These are phyloP conservation scores for Fraxinus quadrangulata DNA, from an alignment of 257 asterid genomes.

Conservation along the genomic window DNA sequence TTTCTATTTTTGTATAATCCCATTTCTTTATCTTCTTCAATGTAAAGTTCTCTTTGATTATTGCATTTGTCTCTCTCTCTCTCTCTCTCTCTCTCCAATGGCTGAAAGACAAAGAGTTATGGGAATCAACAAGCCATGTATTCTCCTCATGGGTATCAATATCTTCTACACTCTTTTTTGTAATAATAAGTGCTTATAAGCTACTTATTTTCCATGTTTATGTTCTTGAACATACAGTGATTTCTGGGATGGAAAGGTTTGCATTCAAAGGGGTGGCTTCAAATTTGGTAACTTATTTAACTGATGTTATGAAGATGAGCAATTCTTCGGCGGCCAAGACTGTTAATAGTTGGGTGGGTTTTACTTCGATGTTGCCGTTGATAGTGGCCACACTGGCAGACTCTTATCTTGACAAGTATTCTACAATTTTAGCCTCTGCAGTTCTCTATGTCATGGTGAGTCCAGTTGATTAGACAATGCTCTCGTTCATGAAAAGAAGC, in stretches of 20 bases:
- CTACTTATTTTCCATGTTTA: neutral
- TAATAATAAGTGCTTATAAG: too few species aligned
- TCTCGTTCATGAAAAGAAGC: too few species aligned
- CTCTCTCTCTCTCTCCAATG: constrained; percentile 27
- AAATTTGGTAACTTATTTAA: constrained; percentile 79
- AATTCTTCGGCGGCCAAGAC: constrained; percentile 86
- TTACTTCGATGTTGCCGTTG: constrained; percentile 83
- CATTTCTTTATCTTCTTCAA: neutral
- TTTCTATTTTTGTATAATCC: neutral
- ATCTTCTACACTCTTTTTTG: neutral
- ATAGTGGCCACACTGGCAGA: constrained; percentile 75
- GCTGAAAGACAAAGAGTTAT: constrained; percentile 33
- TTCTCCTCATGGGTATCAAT: constrained; percentile 70
- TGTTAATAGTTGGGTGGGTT: constrained; percentile 84
- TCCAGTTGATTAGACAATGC: neutral
- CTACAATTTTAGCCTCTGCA: constrained; percentile 62
- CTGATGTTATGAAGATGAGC: constrained; percentile 72
- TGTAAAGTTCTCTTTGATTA: constrained; percentile 6
- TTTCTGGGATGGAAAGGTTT: constrained; percentile 89
- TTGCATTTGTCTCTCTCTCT: neutral
- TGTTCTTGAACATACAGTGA: constrained; percentile 37
- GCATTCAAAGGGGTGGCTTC: constrained; percentile 97
- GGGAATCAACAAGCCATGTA: constrained; percentile 68
- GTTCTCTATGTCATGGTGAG: constrained; percentile 64
- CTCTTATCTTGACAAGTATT: constrained; percentile 64